Percentiles rank a stretch among this genome's conserved stretches.
Evolutionary conservation across 2,329 filamentous ascomycete genomes (phyloP).

Genomic region (Phyllachora maydis): DNA sequence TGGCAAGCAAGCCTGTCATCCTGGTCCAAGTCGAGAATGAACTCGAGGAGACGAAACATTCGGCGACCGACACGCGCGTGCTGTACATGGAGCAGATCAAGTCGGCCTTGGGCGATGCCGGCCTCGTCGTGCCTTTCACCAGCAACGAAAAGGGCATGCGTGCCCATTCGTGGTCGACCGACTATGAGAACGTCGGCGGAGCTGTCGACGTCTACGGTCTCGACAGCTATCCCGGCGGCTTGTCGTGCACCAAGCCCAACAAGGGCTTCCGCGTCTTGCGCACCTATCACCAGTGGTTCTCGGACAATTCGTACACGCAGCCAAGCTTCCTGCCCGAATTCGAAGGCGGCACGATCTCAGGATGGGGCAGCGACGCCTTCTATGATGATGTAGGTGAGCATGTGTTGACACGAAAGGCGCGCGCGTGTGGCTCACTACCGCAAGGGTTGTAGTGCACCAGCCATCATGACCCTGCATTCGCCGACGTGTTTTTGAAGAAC

Average conservation of each 20-base stretch:
- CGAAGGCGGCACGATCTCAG: constrained; percentile 29
- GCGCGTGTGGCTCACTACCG: too few relatives aligned
- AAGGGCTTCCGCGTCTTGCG: constrained; percentile 26
- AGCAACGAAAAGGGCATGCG: constrained; percentile 29
- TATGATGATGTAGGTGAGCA: constrained; percentile 21
- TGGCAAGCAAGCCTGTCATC: too few relatives aligned
- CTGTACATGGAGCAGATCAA: constrained; percentile 30
- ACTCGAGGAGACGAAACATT: constrained; percentile 20
- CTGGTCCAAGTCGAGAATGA: constrained; percentile 33
- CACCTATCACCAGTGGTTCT: constrained; percentile 35
- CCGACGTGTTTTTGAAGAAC: constrained; percentile 35
- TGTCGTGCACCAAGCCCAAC: constrained; percentile 25
- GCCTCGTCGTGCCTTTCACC: constrained; percentile 24
- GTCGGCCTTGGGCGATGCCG: constrained; percentile 19
- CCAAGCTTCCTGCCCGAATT: constrained; percentile 31
- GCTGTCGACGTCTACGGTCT: constrained; percentile 27
- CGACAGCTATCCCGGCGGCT: constrained; percentile 22
- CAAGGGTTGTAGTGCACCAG: constrained; percentile 13
- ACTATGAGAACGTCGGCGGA: constrained; percentile 31
- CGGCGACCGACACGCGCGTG: constrained; percentile 21
- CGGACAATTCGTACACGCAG: constrained; percentile 30
- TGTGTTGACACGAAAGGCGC: too few relatives aligned
- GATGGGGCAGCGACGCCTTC: constrained; percentile 25
- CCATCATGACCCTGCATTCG: constrained; percentile 22
- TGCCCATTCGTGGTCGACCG: constrained; percentile 26